Percentiles rank a stretch among this genome's conserved stretches.
Evolutionary conservation across 2,329 filamentous ascomycete species (phyloP).

Genomic region (Tolypocladium tropicale): DNA sequence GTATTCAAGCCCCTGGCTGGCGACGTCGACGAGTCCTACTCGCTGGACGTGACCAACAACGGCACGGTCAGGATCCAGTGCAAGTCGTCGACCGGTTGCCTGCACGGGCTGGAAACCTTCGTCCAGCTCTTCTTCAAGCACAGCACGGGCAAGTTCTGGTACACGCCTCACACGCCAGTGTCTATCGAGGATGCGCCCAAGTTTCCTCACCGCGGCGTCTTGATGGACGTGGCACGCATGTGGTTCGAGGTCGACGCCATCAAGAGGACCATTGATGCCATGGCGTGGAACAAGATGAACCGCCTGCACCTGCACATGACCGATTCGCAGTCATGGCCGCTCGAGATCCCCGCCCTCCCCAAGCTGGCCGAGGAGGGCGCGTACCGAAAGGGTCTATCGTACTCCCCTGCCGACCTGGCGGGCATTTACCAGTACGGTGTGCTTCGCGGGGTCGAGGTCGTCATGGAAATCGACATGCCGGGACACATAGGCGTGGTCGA

Average conservation of each 20-base stretch:
- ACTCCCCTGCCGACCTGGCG: conserved; percentile 54
- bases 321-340: conserved; percentile 76
- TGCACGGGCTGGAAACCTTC: conserved; percentile 67
- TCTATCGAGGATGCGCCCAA: conserved; percentile 61
- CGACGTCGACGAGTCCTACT: conserved; percentile 67
- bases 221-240: conserved; percentile 67
- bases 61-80: conserved; percentile 56
- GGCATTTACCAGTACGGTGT: conserved; percentile 63
- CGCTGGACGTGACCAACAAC: conserved; percentile 44
- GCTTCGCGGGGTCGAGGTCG: conserved; percentile 45
- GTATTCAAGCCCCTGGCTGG: conserved; percentile 52
- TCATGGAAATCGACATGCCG: conserved; percentile 54
- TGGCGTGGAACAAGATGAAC: conserved; percentile 76
- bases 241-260: conserved; percentile 61
- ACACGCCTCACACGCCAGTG: conserved; percentile 63
- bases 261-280: conserved; percentile 63
- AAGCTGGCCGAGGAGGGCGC: conserved; percentile 63
- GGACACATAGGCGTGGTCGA: conserved; percentile 47
- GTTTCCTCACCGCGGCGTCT: conserved; percentile 68
- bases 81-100: conserved; percentile 55
- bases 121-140: conserved; percentile 71
- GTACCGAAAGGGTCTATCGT: conserved; percentile 57
- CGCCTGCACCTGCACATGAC: conserved; percentile 72
- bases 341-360: conserved; percentile 65
- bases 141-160: conserved; percentile 45